Evolutionary conservation across 1,284 basidiomycete genomes (phyloP), one percentile per base, ranked within the genome.

Genomic region (Caloboletus firmus): DNA sequence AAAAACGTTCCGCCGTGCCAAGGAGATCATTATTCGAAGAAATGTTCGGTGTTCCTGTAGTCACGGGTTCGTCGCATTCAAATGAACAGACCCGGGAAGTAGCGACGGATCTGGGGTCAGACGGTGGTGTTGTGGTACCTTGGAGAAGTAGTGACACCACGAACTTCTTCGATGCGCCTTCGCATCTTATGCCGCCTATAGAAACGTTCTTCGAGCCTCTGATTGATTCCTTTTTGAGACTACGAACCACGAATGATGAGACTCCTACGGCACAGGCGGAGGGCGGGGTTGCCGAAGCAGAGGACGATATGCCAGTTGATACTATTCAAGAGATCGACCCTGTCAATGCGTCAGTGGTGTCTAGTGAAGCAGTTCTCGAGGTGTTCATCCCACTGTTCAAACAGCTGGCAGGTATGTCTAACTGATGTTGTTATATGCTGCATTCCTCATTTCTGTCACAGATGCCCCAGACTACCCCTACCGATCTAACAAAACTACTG

Each of bases 161-260:
- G n/a, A 74, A 74, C 52, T 72, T 87, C 42, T 90, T 94, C 64
- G 82, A 87, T 57, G 82, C 80, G 4, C 88, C 93, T 5, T 82
- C 89, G 30, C 89, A 95, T 72, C 79, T 93, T 45, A 79, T 92
- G 62, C 93, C 93, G 15, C 84, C 93, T 5, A 74, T 95, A 52
- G 81, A 86, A 46, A 75, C 79, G 46, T 71, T 96, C 40, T 95
- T 91, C 67, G 85, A 90, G 34, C 74, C 85, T 17, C 75, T 95
- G 61, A 80, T 95, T 64, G 77, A 79, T 43, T 76, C 80, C 45
- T 82, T 93, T 64, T 73, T 95, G 58, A 78, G 76, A 46, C 61
- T 64, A 15, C 73, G 76, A 20, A 59, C 61, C 7, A 63, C 68
- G 10, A 49, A 67, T n/a, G 64, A 64, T 26, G 65, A 70, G 45